Evolutionary conservation across 495 filamentous ascomycete genomes (phyloP).

Genomic region (Aspergillus bertholletiae): DNA sequence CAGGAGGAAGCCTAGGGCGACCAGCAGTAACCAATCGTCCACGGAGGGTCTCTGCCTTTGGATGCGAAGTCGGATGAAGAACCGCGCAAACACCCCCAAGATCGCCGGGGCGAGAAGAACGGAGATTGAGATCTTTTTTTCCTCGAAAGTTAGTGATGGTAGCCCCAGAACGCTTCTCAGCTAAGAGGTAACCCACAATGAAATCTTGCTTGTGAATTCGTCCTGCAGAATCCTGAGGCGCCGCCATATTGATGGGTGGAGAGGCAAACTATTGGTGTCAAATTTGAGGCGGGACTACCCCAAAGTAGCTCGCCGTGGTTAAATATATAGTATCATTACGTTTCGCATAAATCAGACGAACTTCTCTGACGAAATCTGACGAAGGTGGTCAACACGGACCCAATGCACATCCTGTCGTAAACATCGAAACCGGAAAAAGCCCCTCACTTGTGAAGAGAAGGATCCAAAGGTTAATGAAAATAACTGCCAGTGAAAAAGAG

Average conservation of each 20-base stretch:
- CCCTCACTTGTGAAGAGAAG: too few relatives aligned
- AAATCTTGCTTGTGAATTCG: not conserved
- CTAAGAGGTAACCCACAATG: not conserved
- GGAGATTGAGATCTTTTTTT: not conserved
- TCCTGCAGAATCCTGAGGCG: not conserved
- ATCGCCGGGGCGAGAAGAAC: not conserved
- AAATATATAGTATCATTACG: too few relatives aligned
- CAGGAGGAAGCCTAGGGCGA: not conserved
- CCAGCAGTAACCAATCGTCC: not conserved
- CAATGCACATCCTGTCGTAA: too few relatives aligned
- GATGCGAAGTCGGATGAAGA: conserved; percentile 2
- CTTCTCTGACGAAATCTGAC: too few relatives aligned
- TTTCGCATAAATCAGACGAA: too few relatives aligned
- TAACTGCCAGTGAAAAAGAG: too few relatives aligned
- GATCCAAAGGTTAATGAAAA: too few relatives aligned
- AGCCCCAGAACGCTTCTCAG: too few relatives aligned
- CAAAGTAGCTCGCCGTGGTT: too few relatives aligned
- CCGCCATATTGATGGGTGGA: not conserved
- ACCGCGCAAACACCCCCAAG: not conserved
- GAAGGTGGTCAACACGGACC: too few relatives aligned
- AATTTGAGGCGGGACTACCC: not conserved
- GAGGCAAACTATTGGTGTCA: not conserved
- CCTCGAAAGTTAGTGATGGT: too few relatives aligned
- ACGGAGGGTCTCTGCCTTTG: not conserved
- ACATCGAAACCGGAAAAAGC: too few relatives aligned